Evolutionary conservation across 2,329 filamentous ascomycete species (phyloP), one percentile per base, ranked within the genome.

Genomic region (Verruconis gallopava): DNA sequence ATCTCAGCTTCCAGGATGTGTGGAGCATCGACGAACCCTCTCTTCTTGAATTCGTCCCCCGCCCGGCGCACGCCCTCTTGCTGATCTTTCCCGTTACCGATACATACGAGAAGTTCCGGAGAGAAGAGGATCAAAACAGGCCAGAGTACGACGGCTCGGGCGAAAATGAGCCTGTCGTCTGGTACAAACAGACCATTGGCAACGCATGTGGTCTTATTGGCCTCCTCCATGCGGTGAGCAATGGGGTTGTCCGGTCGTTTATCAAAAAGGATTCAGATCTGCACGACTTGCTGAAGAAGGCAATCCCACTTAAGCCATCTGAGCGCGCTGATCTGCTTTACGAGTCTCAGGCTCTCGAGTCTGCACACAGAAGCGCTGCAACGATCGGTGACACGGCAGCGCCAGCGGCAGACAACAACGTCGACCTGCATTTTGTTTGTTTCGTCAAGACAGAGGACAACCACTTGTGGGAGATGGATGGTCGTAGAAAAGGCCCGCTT

Each of bases 361-460:
- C 64, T 4, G 88, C 85, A 4, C 88, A 96, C 63, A 75, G 76
- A 37, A 73, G 74, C 46, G 86, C 85, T 12, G 91, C 89, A 4
- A 71, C 71, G 5, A 66, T 72, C 46, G 89, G 89, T 14, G 85
- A 89, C 56, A 93, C 86, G 1, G 58, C 69, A 11, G 84, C 88
- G 1, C 89, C 91, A 0, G 65, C 73, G 42, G 85, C 85, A 5
- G 72, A 77, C n/a, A 82, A 84, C 53, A 74, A 81, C 50, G 71
- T 94, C n/a, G 89, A 95, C 56, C 68, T 95, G 52, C 91, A 98
- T 66, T 96, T 93, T 58, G 89, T 96, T 37, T 91, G 85, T 55
- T 98, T 96, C 61, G 82, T 91, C 40, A 91, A 88, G 66, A 73
- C 71, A 2, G 63, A 63, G 40, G 77, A 82, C 57, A 79, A 79